phyloP scores from a whole-genome alignment of 1,139 yeast species.

The Geotrichum armillariae region DNA sequence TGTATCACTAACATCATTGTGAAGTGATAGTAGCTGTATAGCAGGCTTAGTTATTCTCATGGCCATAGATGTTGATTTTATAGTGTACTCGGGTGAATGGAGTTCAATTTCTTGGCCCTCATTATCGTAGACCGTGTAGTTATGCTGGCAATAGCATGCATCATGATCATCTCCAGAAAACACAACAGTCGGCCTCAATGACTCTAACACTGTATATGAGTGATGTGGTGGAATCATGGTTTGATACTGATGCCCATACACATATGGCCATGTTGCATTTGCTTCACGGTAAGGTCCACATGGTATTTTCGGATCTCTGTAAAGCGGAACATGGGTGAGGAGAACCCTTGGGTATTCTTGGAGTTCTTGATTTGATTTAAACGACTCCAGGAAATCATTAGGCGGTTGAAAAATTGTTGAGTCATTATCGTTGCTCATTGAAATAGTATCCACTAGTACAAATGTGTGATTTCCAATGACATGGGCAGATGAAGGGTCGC shows the following conservation, averaged over 20 bases:
- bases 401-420: slow-evolving; percentile 47
- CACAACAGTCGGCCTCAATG: slow-evolving; percentile 61
- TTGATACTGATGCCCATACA: slow-evolving; percentile 75
- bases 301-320: slow-evolving; percentile 52
- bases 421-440: slow-evolving; percentile 58
- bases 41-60: slow-evolving; percentile 88
- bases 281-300: slow-evolving; percentile 78
- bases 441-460: slow-evolving; percentile 76
- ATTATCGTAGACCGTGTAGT: slow-evolving; percentile 35
- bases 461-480: slow-evolving; percentile 75
- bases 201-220: slow-evolving; percentile 55
- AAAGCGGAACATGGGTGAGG: slow-evolving; percentile 78
- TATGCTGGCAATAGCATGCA: slow-evolving; percentile 77
- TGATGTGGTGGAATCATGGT: slow-evolving; percentile 64
- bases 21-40: slow-evolving; percentile 71
- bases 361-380: slow-evolving; percentile 33
- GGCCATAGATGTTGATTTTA: slow-evolving; percentile 89
- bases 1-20: slow-evolving; percentile 19
- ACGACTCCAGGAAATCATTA: slow-evolving; percentile 39
- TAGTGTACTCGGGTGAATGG: slow-evolving; percentile 71
- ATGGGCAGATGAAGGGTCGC: slow-evolving; percentile 58
- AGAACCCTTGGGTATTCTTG: slow-evolving; percentile 61
- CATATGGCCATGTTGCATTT: slow-evolving; percentile 52
- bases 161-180: slow-evolving; percentile 98
- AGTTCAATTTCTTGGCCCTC: slow-evolving; percentile 30